Base-by-base conservation (phyloP, 1,139 yeast genomes). In the Lodderomyces orthopsilosis region DNA sequence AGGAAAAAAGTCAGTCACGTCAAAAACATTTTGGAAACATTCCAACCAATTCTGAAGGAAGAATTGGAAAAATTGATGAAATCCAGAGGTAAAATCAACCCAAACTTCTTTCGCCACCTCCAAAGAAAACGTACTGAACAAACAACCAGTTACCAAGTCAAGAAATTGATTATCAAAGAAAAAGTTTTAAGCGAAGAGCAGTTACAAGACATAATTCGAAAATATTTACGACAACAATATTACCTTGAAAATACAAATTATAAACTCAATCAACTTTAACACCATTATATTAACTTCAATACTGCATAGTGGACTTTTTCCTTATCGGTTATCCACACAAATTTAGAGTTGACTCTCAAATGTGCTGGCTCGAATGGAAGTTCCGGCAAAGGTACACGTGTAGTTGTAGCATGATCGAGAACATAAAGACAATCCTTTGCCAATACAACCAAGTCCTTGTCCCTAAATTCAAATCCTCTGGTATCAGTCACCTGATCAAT, bases 281-380 rank as follows among this genome's bases (percentile, higher is more conserved):
- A n/a, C 17, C 17, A 13, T 62, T 52, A 61, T 48, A 15, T 32
- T 30, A 40, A 32, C 37, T 50, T 52, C 38, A 74, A 60, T 3
- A 75, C 61, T 8, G 61, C 46, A 53, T 75, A 77, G 37, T 64
- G 63, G 44, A 67, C 68, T 41, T 62, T 60, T 33, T 66, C 62
- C 2, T 57, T 47, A 43, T 74, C 78, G 21, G 77, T 51, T 22
- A 77, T 46, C 50, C 78, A 75, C 1, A 72, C 77, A 38, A 47
- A 51, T 10, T 45, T 41, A 26, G 43, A 39, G 36, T 46, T 46
- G 9, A 41, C 17, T 22, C 37, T 40, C 21, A 46, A 14, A 22
- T 40, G 44, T 8, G 35, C 17, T 6, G 54, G 52, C 13, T 42
- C 38, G 26, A 47, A 49, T 7, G 38, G 8, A 9, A 39, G 26